phyloP scores from a whole-genome alignment of 2,329 filamentous ascomycete species.

The Ceratocystiopsis minuta region DNA sequence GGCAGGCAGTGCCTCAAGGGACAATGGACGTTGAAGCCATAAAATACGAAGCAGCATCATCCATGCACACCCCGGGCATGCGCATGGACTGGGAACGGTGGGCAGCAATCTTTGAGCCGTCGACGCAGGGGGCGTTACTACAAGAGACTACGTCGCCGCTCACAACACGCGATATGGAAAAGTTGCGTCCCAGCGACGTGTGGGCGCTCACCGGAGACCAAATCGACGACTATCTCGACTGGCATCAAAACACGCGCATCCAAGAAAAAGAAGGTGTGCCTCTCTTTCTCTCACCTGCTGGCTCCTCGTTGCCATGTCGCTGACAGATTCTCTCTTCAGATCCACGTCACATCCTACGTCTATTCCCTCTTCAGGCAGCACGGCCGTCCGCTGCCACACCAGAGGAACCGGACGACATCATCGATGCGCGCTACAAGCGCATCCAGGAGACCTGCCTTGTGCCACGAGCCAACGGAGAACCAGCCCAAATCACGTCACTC shows the following conservation, averaged over 20 bases:
- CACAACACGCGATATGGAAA: constrained; percentile 11
- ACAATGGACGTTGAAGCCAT: constrained; percentile 12
- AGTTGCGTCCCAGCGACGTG: constrained; percentile 13
- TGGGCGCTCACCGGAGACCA: constrained; percentile 35
- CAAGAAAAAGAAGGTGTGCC: constrained; percentile 7
- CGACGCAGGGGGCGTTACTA: constrained; percentile 1
- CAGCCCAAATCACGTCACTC: constrained; percentile 7
- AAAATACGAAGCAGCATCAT: constrained; percentile 22
- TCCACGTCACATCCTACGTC: constrained; percentile 2
- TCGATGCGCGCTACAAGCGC: constrained; percentile 2
- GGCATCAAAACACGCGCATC: constrained; percentile 49
- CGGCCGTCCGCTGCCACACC: constrained; percentile 1
- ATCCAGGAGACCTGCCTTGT: constrained; percentile 5
- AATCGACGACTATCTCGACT: constrained; percentile 62
- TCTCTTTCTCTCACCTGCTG: not conserved
- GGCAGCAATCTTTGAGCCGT: constrained; percentile 30
- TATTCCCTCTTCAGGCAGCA: constrained; percentile 4
- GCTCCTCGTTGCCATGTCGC: too few relatives aligned
- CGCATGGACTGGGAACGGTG: constrained; percentile 57
- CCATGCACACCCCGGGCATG: constrained; percentile 32
- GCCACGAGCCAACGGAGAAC: not conserved
- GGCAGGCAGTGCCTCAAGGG: not conserved
- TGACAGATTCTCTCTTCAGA: constrained; percentile 1
- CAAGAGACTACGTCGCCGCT: not conserved
- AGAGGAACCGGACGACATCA: constrained; percentile 7